A percentile compares a stretch with the other conserved stretches of the same genome.
Evolutionary conservation across 345 rosid genomes (phyloP).

Genomic region (Crucihimalaya himalaica): DNA sequence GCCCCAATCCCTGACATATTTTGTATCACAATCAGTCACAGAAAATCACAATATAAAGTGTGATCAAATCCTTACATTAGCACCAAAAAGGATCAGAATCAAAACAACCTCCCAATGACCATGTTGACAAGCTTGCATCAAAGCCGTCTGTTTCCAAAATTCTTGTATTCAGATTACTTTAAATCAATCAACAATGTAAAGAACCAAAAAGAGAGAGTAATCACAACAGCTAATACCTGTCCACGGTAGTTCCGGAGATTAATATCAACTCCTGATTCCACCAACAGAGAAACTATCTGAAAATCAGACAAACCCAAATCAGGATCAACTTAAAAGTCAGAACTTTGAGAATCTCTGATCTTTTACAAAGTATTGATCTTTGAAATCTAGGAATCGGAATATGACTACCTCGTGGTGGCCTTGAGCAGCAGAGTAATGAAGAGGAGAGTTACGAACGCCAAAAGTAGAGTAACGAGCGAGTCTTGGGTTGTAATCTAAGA

Average conservation of each 20-base stretch:
- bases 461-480: conserved; percentile 92
- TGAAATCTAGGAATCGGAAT: neutral
- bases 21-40: neutral
- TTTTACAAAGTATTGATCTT: neutral
- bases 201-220: conserved; percentile 1
- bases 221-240: conserved; percentile 56
- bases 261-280: conserved; percentile 96
- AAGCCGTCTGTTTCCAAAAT: conserved; percentile 66
- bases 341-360: neutral
- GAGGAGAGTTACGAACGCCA: conserved; percentile 93
- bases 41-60: neutral
- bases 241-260: conserved; percentile 97
- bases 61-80: conserved; percentile 63
- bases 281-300: conserved; percentile 89
- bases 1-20: conserved; percentile 2
- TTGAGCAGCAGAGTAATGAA: conserved; percentile 97
- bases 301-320: conserved; percentile 21
- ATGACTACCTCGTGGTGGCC: conserved; percentile 88
- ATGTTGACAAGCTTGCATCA: conserved; percentile 99
- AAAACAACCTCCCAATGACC: conserved; percentile 99
- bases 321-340: conserved; percentile 7
- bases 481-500: conserved; percentile 89
- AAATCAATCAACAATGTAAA: neutral
- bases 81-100: conserved; percentile 80
- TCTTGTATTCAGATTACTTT: neutral